Evolutionary conservation across 768 basidiomycete genomes (phyloP), one percentile per base, ranked within the genome.

Genomic region (Leccinum sublutescens): DNA sequence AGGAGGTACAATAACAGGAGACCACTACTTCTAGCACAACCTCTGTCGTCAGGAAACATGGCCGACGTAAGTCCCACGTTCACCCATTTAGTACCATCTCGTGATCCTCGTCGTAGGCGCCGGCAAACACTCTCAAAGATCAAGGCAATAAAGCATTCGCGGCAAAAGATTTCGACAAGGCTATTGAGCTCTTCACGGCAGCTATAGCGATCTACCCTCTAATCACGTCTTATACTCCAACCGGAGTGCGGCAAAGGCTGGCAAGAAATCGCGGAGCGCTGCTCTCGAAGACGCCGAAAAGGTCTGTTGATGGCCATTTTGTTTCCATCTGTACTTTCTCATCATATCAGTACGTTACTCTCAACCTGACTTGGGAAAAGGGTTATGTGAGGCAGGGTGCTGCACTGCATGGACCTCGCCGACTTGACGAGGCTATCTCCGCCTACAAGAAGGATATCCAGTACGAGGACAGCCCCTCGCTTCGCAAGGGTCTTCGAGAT

Each of bases 111-210:
- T 49, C 45, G 15, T 60, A 83, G 82, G 79, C 77, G 21, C 21
- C 21, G 21, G 21, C 21, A 51, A 78, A 80, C 71, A 77, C 85
- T 60, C 79, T 97, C 64, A 98, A 98, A 79, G 91, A 93, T 70
- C 85, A 85, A 70, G 95, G 95, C 68, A 98, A 98, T 82, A 94
- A 95, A 70, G 95, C 95, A 21, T 98, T 98, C 76, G 81, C 90
- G 47, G 92, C 92, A 56, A 97, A 94, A 73, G 85, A 97, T 67
- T 98, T 91, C 76, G 88, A 92, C 77, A 85, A 82, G 66, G 95
- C 95, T 7, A 91, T 92, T 78, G 82, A 88, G 69, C 77, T 89
- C 51, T 93, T 93, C 75, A 80, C 85, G 4, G 82, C 93, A 68
- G 95, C 91, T 19, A 90, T 98, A 70, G 85, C 81, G 50, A 67